Evolutionary conservation across 495 filamentous ascomycete genomes (phyloP).

Genomic region (Annulohypoxylon stygium): DNA sequence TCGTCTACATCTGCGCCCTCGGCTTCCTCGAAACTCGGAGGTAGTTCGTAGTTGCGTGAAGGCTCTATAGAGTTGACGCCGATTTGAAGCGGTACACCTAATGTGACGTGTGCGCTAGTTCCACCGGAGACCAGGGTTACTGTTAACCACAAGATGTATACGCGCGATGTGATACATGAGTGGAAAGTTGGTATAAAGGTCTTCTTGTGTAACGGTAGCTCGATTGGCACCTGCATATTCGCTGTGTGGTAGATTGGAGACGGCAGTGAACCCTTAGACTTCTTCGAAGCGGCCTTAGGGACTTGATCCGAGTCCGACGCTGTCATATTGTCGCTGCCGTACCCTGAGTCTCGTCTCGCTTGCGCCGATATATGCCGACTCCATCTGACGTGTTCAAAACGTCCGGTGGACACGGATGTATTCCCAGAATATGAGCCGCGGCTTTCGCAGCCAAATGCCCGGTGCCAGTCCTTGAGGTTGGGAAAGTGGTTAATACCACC

Average conservation of each 20-base stretch:
- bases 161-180: conserved; percentile 82
- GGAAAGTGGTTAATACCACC: conserved; percentile 64
- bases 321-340: conserved; percentile 50
- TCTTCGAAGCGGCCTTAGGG: conserved; percentile 14
- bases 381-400: conserved; percentile 77
- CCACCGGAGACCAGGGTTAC: conserved; percentile 71
- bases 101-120: conserved; percentile 66
- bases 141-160: conserved; percentile 80
- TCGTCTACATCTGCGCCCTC: conserved; percentile 58
- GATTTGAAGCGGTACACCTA: conserved; percentile 87
- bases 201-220: conserved; percentile 73
- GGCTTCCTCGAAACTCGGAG: conserved; percentile 56
- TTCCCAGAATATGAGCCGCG: conserved; percentile 76
- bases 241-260: conserved; percentile 70
- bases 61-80: conserved; percentile 51
- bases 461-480: conserved; percentile 64
- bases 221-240: conserved; percentile 77
- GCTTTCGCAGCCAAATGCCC: conserved; percentile 61
- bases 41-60: conserved; percentile 16
- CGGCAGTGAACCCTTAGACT: conserved; percentile 5
- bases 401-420: conserved; percentile 72
- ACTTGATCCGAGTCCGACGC: conserved; percentile 43
- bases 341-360: conserved; percentile 72
- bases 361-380: conserved; percentile 59
- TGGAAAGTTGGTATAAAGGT: conserved; percentile 90